Conservation (phyloP, 116 monocot species). For the Iris pallida region DNA sequence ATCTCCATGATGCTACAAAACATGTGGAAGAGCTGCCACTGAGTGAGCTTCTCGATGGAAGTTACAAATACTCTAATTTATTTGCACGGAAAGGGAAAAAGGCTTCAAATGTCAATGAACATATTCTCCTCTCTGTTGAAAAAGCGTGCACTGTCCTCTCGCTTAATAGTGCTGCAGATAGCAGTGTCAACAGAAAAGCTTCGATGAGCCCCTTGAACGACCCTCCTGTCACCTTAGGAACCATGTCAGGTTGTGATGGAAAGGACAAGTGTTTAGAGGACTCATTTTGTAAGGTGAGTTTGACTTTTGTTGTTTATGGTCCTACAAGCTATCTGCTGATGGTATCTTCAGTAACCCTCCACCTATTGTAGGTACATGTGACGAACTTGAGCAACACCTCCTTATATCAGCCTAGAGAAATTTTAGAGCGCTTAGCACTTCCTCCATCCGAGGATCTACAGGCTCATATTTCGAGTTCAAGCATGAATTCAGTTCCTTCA, state of each 20-base stretch:
- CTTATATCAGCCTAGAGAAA: constrained; percentile 42
- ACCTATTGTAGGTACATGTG: not conserved
- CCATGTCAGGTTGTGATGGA: constrained; percentile 29
- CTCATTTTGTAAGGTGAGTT: constrained; percentile 40
- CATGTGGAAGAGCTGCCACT: constrained; percentile 58
- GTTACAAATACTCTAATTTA: constrained; percentile 37
- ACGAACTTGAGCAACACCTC: constrained; percentile 11
- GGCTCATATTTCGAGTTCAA: constrained; percentile 29
- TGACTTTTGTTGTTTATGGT: not conserved
- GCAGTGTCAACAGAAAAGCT: constrained; percentile 21
- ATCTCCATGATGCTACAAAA: constrained; percentile 47
- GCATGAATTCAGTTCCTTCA: constrained; percentile 4
- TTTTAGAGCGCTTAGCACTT: constrained; percentile 48
- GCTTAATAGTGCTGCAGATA: constrained; percentile 11
- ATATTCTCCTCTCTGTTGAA: constrained; percentile 45
- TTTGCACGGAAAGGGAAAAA: constrained; percentile 59
- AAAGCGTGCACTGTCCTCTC: constrained; percentile 56
- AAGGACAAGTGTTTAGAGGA: constrained; percentile 31
- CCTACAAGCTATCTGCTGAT: constrained; percentile 1
- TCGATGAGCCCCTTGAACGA: constrained; percentile 5
- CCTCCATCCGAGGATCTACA: constrained; percentile 33
- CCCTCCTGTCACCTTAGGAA: constrained; percentile 18
- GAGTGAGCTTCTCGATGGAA: constrained; percentile 73
- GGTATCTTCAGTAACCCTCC: not conserved
- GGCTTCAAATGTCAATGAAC: constrained; percentile 37